phyloP scores from a whole-genome alignment of 805 yeast species.

The Sugiyamaella marilandica region DNA sequence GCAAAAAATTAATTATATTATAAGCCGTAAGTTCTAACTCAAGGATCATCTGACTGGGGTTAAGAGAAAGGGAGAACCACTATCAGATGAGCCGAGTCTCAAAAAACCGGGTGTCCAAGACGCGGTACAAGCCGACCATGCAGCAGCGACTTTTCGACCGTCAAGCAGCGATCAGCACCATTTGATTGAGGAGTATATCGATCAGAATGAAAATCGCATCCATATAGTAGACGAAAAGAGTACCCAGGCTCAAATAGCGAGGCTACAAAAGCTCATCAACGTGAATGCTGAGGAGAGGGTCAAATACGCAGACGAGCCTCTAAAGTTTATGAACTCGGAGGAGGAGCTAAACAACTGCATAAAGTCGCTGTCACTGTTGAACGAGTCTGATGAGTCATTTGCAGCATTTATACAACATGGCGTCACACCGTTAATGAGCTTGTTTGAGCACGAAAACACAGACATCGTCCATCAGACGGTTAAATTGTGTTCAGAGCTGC shows the following conservation, averaged over 20 bases:
- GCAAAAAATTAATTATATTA: background rate
- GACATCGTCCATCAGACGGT: constrained; percentile 15
- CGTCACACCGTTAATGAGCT: constrained; percentile 10
- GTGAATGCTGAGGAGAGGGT: constrained; percentile 19
- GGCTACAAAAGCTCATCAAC: constrained; percentile 27
- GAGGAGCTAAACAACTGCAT: constrained; percentile 19
- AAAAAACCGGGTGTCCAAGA: constrained; percentile 2
- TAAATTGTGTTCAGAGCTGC: constrained; percentile 12
- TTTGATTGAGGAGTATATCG: background rate
- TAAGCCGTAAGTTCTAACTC: background rate
- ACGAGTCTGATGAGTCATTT: constrained; percentile 6
- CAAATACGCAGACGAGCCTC: constrained; percentile 20
- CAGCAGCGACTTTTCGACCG: background rate
- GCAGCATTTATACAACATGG: constrained; percentile 11
- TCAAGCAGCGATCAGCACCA: background rate
- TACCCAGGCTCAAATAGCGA: background rate
- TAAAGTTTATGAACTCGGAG: constrained; percentile 25
- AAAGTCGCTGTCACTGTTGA: constrained; percentile 15
- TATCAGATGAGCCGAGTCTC: background rate
- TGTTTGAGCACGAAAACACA: constrained; percentile 21
- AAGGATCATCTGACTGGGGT: background rate
- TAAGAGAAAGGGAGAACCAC: background rate
- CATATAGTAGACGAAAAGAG: background rate
- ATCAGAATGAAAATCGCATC: background rate
- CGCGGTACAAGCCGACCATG: background rate